Conservation (phyloP, 2,329 filamentous ascomycete species). For the Aspergillus pseudoglaucus region DNA sequence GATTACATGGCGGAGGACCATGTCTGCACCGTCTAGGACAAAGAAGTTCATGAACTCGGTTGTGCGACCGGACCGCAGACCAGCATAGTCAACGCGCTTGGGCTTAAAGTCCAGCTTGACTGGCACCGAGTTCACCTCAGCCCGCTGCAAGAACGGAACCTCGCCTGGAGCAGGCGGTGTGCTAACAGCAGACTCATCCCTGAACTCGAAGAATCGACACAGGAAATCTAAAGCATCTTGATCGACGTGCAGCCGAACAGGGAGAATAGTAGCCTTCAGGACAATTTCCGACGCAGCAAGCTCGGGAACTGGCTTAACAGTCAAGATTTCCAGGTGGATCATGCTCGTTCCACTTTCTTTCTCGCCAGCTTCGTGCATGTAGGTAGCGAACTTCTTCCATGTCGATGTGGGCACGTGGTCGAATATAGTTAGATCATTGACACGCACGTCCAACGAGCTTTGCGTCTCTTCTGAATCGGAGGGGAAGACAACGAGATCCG, state of each 20-base stretch:
- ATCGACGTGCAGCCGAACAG: conserved; percentile 86
- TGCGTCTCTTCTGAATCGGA: conserved; percentile 72
- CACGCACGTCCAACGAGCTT: conserved; percentile 76
- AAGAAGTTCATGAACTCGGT: conserved; percentile 99
- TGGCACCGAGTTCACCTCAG: conserved; percentile 76
- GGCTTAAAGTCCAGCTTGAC: conserved; percentile 95
- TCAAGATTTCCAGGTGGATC: conserved; percentile 82
- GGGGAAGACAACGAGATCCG: conserved; percentile 75
- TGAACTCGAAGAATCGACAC: conserved; percentile 96
- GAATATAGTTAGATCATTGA: conserved; percentile 81
- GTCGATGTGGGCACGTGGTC: conserved; percentile 93
- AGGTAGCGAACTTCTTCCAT: conserved; percentile 97
- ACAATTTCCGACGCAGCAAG: conserved; percentile 86
- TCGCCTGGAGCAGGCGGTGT: conserved; percentile 57
- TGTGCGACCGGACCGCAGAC: conserved; percentile 84
- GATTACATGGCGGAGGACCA: conserved; percentile 81
- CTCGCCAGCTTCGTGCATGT: conserved; percentile 79
- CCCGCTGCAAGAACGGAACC: conserved; percentile 78
- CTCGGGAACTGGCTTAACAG: conserved; percentile 76
- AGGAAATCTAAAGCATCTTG: conserved; percentile 97
- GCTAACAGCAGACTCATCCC: conserved; percentile 58
- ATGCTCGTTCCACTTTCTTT: conserved; percentile 81
- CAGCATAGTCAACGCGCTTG: conserved; percentile 93
- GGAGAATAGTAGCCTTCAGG: conserved; percentile 69
- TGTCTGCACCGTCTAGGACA: conserved; percentile 78